Base-by-base conservation (phyloP, 192 early-diverging fungal genomes). In the Coemansia sp. region DNA sequence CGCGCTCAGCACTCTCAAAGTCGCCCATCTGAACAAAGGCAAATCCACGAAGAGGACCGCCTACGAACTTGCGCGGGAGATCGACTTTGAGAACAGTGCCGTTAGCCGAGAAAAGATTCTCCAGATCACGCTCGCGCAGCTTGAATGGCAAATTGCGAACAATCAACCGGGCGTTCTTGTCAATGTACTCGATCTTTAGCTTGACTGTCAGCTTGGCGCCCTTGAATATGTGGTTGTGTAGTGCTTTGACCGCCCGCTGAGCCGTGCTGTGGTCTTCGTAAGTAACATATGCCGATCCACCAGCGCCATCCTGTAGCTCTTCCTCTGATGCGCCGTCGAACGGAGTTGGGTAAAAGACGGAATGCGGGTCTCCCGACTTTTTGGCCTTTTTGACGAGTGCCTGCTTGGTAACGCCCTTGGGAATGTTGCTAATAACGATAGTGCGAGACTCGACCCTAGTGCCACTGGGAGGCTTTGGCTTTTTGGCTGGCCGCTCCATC, bases 141-240 rank as follows among this genome's bases (percentile, higher is more conserved):
- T 88, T 88, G 89, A 92, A 95, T 4, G 93, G 83, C 78, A 96
- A 84, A 77, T 97, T 96, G 52, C 94, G 93, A 46, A 97, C 88
- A 74, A 97, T 96, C 57, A 97, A 82, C 24, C 93, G 91, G 29
- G 90, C 87, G 43, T 86, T 82, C 76, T 90, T 93, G 63, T 88
- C 78, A 20, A 88, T 54, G 20, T 66, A 79, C 42, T 80, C 74
- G 54, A 60, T 49, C 71, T 86, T 86, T 31, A 88, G 66, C 67
- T 71, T 66, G 31, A 82, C 90, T 11, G 75, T 68, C 18, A 89
- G 78, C 54, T 86, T 86, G n/a, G 73, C 85, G 10, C 90, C 90
- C 82, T 94, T 93, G 85, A 91, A 94, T 27, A 87, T 87, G 62
- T 96, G 93, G 62, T 88, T 84, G 76, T 94, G 74, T 65, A 96